A percentile compares a stretch with the other conserved stretches of the same genome.
phyloP scores from a whole-genome alignment of 176 grass and related monocot genomes.

The Thalia dealbata region DNA sequence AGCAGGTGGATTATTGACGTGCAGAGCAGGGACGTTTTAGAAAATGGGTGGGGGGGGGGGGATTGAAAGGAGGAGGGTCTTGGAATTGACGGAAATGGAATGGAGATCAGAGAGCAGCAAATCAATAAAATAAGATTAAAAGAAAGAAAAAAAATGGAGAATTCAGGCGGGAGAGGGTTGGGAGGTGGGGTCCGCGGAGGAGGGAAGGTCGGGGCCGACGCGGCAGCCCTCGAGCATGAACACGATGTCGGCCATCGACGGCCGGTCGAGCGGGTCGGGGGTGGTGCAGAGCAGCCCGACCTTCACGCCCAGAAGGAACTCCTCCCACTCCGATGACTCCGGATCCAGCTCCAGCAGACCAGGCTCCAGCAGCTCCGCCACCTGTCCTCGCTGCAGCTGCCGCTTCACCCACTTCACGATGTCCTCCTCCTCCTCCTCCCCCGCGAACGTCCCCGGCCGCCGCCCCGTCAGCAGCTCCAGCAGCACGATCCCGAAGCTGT shows the following conservation, averaged over 20 bases:
- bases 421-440: conserved; percentile 94
- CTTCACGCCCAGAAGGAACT: conserved; percentile 93
- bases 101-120: background rate
- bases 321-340: conserved; percentile 95
- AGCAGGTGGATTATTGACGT: background rate
- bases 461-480: conserved; percentile 82
- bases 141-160: background rate
- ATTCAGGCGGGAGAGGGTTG: conserved; percentile 67
- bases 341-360: conserved; percentile 90
- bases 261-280: conserved; percentile 64
- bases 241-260: conserved; percentile 90
- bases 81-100: background rate
- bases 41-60: too few relatives aligned
- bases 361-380: conserved; percentile 77
- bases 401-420: conserved; percentile 99
- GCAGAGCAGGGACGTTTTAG: too few relatives aligned
- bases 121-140: conserved; percentile 22
- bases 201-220: conserved; percentile 84
- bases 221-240: conserved; percentile 99
- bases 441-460: conserved; percentile 88
- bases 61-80: background rate
- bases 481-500: conserved; percentile 91
- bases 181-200: conserved; percentile 86
- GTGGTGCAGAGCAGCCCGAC: conserved; percentile 93
- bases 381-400: conserved; percentile 80